These are phyloP conservation scores for Fonsecaea monophora DNA, from an alignment of 2,329 filamentous ascomycete species.

Conservation along the genomic window DNA sequence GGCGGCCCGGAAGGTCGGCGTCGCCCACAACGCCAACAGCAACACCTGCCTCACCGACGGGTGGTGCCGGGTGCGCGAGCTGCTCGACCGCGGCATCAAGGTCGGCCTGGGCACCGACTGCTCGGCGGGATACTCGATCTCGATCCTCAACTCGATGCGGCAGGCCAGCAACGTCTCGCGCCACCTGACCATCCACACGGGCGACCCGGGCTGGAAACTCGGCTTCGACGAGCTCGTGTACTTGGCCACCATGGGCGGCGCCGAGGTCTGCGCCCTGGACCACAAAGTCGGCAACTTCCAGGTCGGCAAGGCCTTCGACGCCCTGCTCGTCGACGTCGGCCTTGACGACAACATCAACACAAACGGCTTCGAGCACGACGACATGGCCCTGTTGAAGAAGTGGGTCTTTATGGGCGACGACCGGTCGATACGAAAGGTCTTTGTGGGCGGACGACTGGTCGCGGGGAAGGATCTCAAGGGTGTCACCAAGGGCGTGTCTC, in stretches of 20 bases:
- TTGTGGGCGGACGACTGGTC: constrained; percentile 54
- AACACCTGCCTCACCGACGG: constrained; percentile 52
- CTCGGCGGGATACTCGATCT: constrained; percentile 64
- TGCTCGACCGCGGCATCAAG: constrained; percentile 61
- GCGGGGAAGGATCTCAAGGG: constrained; percentile 18
- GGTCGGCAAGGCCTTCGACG: constrained; percentile 47
- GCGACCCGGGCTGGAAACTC: constrained; percentile 21
- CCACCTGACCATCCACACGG: constrained; percentile 16
- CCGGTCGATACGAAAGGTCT: constrained; percentile 64
- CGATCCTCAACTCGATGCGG: constrained; percentile 64
- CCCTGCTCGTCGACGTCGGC: constrained; percentile 37
- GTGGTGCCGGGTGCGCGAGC: constrained; percentile 53
- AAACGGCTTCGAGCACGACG: constrained; percentile 60
- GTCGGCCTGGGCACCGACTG: constrained; percentile 68
- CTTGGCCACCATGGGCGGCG: constrained; percentile 67
- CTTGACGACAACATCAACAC: constrained; percentile 53
- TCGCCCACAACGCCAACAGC: constrained; percentile 68
- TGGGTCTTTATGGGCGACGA: constrained; percentile 72
- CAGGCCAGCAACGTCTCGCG: constrained; percentile 58
- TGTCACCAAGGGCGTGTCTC: background rate
- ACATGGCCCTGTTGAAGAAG: constrained; percentile 65
- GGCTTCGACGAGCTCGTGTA: constrained; percentile 60
- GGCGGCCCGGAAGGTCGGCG: constrained; percentile 55
- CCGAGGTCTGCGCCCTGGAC: constrained; percentile 63
- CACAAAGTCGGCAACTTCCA: constrained; percentile 47